These are phyloP conservation scores for Acorus calamus DNA, from an alignment of 106 monocot genomes.

Conservation along the genomic window DNA sequence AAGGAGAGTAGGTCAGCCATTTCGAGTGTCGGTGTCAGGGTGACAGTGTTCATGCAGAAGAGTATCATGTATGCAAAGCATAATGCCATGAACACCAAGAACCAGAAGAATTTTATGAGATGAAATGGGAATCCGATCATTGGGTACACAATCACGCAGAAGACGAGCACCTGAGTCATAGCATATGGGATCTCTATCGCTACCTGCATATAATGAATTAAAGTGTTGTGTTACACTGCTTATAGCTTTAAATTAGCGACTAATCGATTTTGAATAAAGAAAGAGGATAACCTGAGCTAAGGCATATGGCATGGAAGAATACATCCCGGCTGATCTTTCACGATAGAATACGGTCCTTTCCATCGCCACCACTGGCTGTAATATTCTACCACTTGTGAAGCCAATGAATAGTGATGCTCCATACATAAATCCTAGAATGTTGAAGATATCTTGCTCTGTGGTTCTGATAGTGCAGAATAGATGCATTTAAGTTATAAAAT, in stretches of 20 bases:
- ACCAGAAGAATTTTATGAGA: constrained; percentile 54
- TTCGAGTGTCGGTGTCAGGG: constrained; percentile 60
- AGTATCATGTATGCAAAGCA: constrained; percentile 63
- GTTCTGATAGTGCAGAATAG: constrained; percentile 15
- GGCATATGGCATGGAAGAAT: too few relatives aligned
- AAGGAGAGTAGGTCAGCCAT: constrained; percentile 59
- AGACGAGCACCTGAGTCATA: constrained; percentile 36
- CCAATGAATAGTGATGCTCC: too few relatives aligned
- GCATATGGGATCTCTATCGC: constrained; percentile 49
- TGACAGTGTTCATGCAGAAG: constrained; percentile 65
- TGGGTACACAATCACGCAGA: constrained; percentile 44
- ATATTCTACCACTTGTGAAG: too few relatives aligned
- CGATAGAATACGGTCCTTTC: too few relatives aligned
- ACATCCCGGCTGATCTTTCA: too few relatives aligned
- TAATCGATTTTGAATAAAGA: too few relatives aligned
- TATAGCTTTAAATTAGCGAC: too few relatives aligned
- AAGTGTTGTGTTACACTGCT: too few relatives aligned
- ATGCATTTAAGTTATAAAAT: too few relatives aligned
- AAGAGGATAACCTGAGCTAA: too few relatives aligned
- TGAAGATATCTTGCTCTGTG: constrained; percentile 54
- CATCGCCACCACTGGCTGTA: too few relatives aligned
- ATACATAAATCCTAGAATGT: constrained; percentile 20
- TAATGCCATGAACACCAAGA: constrained; percentile 43
- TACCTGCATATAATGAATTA: constrained; percentile 29
- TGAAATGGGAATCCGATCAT: constrained; percentile 60